Base-by-base conservation (phyloP, 2,329 filamentous ascomycete genomes). In the Diaporthe sp. region DNA sequence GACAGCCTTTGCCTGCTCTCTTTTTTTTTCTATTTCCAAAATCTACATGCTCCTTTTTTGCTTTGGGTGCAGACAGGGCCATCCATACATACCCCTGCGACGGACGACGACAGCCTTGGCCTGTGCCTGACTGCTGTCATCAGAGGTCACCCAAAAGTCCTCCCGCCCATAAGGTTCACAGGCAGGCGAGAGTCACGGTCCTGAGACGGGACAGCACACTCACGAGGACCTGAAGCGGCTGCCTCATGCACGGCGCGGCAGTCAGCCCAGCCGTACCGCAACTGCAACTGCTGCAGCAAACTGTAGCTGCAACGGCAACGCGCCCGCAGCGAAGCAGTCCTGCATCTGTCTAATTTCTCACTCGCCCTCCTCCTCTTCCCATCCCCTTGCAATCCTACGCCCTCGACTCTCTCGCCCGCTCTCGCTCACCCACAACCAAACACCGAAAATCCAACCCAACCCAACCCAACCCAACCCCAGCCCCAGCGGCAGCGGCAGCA, bases 271-370 rank as follows among this genome's bases (percentile, higher is more conserved):
- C 73, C 70, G 55, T 50, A 51, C 63, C 63, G 44, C 59, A 47
- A 32, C 27, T 27, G 25, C 59, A 65, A 7, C 42, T n/a, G 55
- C 42, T 44, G 61, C 44, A 39, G 10, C 32, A 32, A 65, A 19
- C 44, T 25, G 35, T 53, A 72, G 19, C 61, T 8, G 27, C 58
- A 63, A 42, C 37, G n/a, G 22, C 61, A 70, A 44, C 68, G 51
- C 32, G n/a, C 58, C 58, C 35, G 58, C 58, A 27, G 39, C 39
- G 59, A 69, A 51, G 69, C 27, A 73, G 73, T 50, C 73, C 65
- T 70, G 59, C 25, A 59, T 50, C 42, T 65, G n/a, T 44, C 74
- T 75, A 75, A 75, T 75, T 75, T 75, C 74, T 74, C 66, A 75
- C 74, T 59, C 61, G 30, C 53, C 42, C 73, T 65, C 73, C 63